Base-by-base conservation (phyloP, 2,329 filamentous ascomycete species). In the Knufia fluminis region DNA sequence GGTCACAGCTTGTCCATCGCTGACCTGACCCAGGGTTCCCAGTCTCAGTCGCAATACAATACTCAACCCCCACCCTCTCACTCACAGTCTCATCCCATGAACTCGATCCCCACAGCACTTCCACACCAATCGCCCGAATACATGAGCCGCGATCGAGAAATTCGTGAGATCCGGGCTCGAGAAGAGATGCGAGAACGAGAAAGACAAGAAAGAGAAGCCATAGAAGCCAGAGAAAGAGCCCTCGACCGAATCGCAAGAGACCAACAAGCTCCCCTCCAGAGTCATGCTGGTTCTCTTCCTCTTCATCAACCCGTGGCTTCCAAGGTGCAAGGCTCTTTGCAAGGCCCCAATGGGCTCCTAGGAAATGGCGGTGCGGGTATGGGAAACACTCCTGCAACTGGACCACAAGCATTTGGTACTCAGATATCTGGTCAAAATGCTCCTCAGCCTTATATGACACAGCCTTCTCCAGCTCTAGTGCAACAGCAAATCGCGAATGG, bases 291-390 rank as follows among this genome's bases (percentile, higher is more conserved):
- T 50, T 88, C 90, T 2, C 86, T 95, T 48, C 88, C 90, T 48
- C 83, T 97, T 60, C 91, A 97, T 68, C 91, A 97, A 66, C 91
- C 91, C 3, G 89, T 96, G 52, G 91, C 91, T 54, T 81, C 89
- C 63, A 75, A 90, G 68, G 74, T 88, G 54, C 71, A 84, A 50
- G 85, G 82, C 55, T 85, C 87, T 46, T 94, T 96, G 50, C 91
- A 95, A 64, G 94, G 89, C 40, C 91, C 91, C 1, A 91, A 92
- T 57, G 91, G 91, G 7, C 76, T 97, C 31, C 78, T 97, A 33
- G 79, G 83, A 7, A 87, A 82, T 57, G 80, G 88, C 59, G 80
- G 82, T 46, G 75, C 77, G 28, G 76, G 77, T 31, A 50, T 48
- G 12, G 23, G 19, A 19, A 31, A n/a, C n/a, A 12, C 23, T 16